Evolutionary conservation across 1,139 yeast species (phyloP).

Genomic region (Nakaseomyces nivariensis): DNA sequence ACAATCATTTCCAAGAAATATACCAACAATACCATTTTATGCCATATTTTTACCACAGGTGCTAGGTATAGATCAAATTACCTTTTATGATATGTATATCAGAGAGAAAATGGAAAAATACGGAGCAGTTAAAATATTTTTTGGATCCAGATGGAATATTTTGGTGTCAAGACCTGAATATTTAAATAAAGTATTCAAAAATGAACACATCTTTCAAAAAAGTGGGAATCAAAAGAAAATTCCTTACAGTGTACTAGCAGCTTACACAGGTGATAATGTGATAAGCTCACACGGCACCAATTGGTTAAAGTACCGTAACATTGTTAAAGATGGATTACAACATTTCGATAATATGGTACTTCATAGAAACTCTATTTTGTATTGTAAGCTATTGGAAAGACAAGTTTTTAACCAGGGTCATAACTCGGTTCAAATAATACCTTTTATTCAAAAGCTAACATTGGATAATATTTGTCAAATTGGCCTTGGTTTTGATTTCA

Average conservation of each 20-base stretch:
- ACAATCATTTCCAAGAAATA: slow-evolving; percentile 32
- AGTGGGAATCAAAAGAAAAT: slow-evolving; percentile 54
- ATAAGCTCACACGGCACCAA: slow-evolving; percentile 48
- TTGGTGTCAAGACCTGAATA: slow-evolving; percentile 42
- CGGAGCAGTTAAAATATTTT: slow-evolving; percentile 53
- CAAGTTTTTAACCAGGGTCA: slow-evolving; percentile 6
- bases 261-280: slow-evolving; percentile 53
- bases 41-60: slow-evolving; percentile 43
- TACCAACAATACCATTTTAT: slow-evolving; percentile 55
- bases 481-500: slow-evolving; percentile 42
- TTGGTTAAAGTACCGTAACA: slow-evolving; percentile 44
- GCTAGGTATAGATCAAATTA: slow-evolving; percentile 40
- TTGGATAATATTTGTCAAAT: slow-evolving; percentile 44
- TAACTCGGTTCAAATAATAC: slow-evolving; percentile 30
- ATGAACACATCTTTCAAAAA: slow-evolving; percentile 44
- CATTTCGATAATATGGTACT: slow-evolving; percentile 38
- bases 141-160: slow-evolving; percentile 57
- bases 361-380: slow-evolving; percentile 30
- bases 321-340: slow-evolving; percentile 42
- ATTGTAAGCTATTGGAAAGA: slow-evolving; percentile 23
- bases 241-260: slow-evolving; percentile 46
- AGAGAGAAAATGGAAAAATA: slow-evolving; percentile 36
- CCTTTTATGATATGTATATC: slow-evolving; percentile 37
- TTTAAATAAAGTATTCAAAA: slow-evolving; percentile 38
- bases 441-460: slow-evolving; percentile 38